Evolutionary conservation across 257 asterid genomes (phyloP).

Genomic region (Solanum pinnatisectum): DNA sequence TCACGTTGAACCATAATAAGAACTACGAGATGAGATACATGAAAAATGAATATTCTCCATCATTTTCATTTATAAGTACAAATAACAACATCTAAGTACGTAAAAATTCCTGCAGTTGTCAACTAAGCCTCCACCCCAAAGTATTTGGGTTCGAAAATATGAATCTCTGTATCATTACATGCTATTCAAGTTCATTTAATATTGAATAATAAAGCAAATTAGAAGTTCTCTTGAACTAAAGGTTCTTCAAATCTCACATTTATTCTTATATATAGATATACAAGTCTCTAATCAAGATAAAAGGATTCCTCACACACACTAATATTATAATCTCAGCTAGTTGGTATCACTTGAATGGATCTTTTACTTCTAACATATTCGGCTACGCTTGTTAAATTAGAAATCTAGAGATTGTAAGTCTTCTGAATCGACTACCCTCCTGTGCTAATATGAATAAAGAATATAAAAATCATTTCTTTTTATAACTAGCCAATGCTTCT

Average conservation of each 20-base stretch:
- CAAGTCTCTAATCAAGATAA: not conserved
- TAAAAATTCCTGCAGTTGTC: not conserved
- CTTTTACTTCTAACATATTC: not conserved
- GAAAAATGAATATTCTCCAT: not conserved
- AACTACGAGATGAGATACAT: not conserved
- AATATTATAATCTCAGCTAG: not conserved
- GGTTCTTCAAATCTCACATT: not conserved
- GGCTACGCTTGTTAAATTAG: not conserved
- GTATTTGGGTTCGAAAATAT: not conserved
- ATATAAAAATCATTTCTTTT: not conserved
- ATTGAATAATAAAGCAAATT: not conserved
- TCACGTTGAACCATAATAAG: not conserved
- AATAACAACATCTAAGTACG: not conserved
- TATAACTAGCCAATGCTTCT: not conserved
- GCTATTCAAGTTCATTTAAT: not conserved
- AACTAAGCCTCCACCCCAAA: not conserved
- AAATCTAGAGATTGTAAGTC: not conserved
- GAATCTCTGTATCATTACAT: not conserved
- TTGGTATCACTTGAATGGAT: not conserved
- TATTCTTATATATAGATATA: not conserved
- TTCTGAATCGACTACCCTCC: not conserved
- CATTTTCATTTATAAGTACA: not conserved
- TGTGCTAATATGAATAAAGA: not conserved
- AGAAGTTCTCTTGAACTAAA: not conserved
- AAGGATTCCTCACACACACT: not conserved